Conservation (phyloP, 2,329 filamentous ascomycete species). For the Eurotiales sp. region DNA sequence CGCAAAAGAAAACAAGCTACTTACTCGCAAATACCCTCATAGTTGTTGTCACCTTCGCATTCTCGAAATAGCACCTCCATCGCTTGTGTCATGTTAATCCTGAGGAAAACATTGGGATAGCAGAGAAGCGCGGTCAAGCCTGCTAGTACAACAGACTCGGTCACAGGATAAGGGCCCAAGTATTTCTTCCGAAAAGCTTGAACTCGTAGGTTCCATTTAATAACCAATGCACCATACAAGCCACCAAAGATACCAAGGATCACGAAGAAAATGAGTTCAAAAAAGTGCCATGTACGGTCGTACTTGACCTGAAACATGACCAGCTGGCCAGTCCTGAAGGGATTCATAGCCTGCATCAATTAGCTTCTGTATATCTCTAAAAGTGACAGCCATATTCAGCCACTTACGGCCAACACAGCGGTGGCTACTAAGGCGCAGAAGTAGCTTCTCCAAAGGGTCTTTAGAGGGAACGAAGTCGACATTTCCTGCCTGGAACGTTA, state of each 20-base stretch:
- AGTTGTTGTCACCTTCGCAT: slow-evolving; percentile 84
- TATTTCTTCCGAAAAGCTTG: slow-evolving; percentile 95
- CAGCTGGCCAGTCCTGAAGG: slow-evolving; percentile 91
- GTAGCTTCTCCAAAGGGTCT: slow-evolving; percentile 97
- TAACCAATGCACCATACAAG: slow-evolving; percentile 92
- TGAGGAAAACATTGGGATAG: slow-evolving; percentile 90
- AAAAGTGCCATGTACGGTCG: slow-evolving; percentile 96
- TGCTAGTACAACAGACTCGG: slow-evolving; percentile 82
- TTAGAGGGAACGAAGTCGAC: slow-evolving; percentile 92
- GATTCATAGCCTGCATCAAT: slow-evolving; percentile 72
- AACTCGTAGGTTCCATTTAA: slow-evolving; percentile 91
- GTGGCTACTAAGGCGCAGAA: slow-evolving; percentile 96
- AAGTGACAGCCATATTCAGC: not conserved
- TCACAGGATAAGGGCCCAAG: slow-evolving; percentile 73
- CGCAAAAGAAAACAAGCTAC: slow-evolving; percentile 17
- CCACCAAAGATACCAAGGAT: slow-evolving; percentile 90
- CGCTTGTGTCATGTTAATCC: slow-evolving; percentile 98
- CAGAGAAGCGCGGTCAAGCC: slow-evolving; percentile 84
- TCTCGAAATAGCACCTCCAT: slow-evolving; percentile 98
- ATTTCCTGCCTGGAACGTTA: slow-evolving; percentile 60
- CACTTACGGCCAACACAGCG: slow-evolving; percentile 69
- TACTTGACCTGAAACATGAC: slow-evolving; percentile 99
- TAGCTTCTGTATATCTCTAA: not conserved
- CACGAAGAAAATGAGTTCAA: slow-evolving; percentile 89
- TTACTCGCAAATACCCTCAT: slow-evolving; percentile 81